Percentiles rank a stretch among this genome's conserved stretches.
phyloP scores from a whole-genome alignment of 2,329 filamentous ascomycete genomes.

The Arthrobotrys pseudoclavata region DNA sequence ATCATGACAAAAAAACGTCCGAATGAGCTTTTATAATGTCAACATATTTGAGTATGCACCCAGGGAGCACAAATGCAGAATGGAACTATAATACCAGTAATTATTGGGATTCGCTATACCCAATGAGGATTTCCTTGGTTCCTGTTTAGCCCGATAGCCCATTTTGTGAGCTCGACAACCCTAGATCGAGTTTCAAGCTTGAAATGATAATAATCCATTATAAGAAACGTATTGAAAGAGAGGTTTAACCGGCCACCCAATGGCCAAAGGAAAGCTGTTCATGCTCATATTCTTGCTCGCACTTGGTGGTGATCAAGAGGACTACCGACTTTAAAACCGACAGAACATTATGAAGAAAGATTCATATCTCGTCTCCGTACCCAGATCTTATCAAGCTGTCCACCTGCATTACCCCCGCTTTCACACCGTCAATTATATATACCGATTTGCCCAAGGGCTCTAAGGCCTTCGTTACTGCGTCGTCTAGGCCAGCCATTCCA shows the following conservation, averaged over 20 bases:
- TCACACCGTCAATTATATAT: slow-evolving; percentile 84
- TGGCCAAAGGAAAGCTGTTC: slow-evolving; percentile 37
- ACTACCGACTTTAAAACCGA: slow-evolving; percentile 19
- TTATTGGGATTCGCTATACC: slow-evolving; percentile 55
- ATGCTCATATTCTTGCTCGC: slow-evolving; percentile 23
- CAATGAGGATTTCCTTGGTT: slow-evolving; percentile 51
- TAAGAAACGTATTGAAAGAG: slow-evolving; percentile 51
- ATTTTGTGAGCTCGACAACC: slow-evolving; percentile 49
- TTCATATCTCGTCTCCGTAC: slow-evolving; percentile 54
- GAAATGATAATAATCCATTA: slow-evolving; percentile 56
- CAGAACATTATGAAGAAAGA: slow-evolving; percentile 6
- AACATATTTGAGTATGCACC: slow-evolving; percentile 41
- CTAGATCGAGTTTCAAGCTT: slow-evolving; percentile 50
- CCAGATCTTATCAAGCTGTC: slow-evolving; percentile 70
- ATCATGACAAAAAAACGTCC: slow-evolving; percentile 30
- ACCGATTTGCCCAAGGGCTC: slow-evolving; percentile 70
- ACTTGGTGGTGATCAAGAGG: slow-evolving; percentile 19
- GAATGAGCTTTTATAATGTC: slow-evolving; percentile 18
- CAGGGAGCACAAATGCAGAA: slow-evolving; percentile 34
- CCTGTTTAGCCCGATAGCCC: slow-evolving; percentile 53
- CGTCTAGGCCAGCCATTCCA: slow-evolving; percentile 88
- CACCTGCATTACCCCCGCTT: slow-evolving; percentile 76
- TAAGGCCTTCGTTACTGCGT: slow-evolving; percentile 79
- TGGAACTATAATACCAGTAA: slow-evolving; percentile 55
- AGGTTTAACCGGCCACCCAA: slow-evolving; percentile 55